phyloP scores from a whole-genome alignment of 2,329 filamentous ascomycete species.

The Achaetomium macrosporum region DNA sequence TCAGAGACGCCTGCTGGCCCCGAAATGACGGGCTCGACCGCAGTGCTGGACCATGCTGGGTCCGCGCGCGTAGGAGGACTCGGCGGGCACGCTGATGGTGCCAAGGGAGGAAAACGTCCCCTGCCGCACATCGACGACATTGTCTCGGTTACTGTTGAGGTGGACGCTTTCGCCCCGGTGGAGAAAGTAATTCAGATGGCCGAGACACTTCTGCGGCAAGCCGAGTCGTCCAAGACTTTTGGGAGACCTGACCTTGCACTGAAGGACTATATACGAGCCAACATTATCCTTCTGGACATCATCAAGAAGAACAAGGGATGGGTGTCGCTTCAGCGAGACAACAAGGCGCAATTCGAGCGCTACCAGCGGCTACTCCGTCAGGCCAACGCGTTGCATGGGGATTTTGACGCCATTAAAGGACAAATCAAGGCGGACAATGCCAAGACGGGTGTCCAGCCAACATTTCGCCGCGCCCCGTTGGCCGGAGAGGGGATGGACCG shows the following conservation, averaged over 20 bases:
- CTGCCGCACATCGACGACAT: conserved; percentile 52
- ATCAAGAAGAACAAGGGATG: conserved; percentile 75
- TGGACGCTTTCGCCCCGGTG: conserved; percentile 44
- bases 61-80: conserved; percentile 7
- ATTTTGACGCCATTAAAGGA: conserved; percentile 53
- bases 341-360: conserved; percentile 40
- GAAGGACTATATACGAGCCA: conserved; percentile 77
- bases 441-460: conserved; percentile 52
- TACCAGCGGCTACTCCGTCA: conserved; percentile 47
- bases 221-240: conserved; percentile 58
- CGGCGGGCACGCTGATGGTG: conserved; percentile 11
- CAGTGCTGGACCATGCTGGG: conserved; percentile 24
- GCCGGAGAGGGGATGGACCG: not conserved
- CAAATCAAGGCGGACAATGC: conserved; percentile 59
- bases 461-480: conserved; percentile 1
- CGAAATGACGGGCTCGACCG: conserved; percentile 25
- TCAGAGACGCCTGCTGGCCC: not conserved
- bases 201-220: conserved; percentile 50
- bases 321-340: conserved; percentile 53
- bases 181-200: conserved; percentile 48
- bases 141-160: conserved; percentile 39
- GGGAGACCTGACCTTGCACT: conserved; percentile 68
- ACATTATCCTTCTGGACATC: conserved; percentile 67
- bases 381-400: conserved; percentile 41
- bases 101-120: conserved; percentile 29